A percentile compares a stretch with the other conserved stretches of the same genome.
phyloP scores from a whole-genome alignment of 1,139 yeast genomes.

The Saccharomycopsis phalli region DNA sequence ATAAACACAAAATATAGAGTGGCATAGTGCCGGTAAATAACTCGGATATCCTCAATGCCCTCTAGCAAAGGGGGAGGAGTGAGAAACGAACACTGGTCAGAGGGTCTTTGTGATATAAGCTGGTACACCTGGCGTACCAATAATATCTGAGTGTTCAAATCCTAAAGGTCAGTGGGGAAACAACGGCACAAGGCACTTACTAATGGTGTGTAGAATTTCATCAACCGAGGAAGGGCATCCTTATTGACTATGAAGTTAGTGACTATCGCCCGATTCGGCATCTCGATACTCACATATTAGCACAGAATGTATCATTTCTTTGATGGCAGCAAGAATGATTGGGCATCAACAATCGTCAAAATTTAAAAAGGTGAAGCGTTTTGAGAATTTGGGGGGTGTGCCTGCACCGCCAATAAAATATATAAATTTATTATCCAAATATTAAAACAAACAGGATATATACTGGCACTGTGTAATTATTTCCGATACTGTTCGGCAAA shows the following conservation, averaged over 20 bases:
- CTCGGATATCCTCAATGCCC: constrained; percentile 71
- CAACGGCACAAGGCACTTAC: constrained; percentile 19
- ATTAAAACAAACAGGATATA: no score
- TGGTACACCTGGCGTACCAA: constrained; percentile 69
- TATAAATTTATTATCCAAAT: background rate
- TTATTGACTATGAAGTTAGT: constrained; percentile 51
- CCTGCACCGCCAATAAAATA: no score
- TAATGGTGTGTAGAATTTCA: constrained; percentile 89
- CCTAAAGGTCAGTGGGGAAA: constrained; percentile 26
- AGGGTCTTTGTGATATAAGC: constrained; percentile 55
- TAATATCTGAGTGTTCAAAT: constrained; percentile 63
- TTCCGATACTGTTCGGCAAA: no score
- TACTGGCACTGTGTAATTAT: no score
- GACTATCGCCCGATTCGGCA: background rate
- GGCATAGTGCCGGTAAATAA: constrained; percentile 90
- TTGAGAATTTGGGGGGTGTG: background rate
- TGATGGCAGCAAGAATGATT: background rate
- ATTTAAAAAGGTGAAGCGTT: background rate
- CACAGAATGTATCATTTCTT: constrained; percentile 79
- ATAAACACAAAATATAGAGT: constrained; percentile 90
- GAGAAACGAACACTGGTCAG: constrained; percentile 71
- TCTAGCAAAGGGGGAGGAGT: constrained; percentile 73
- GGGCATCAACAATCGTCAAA: background rate
- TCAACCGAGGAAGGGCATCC: constrained; percentile 83
- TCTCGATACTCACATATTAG: constrained; percentile 57